Base-by-base conservation (phyloP, 192 early-diverging fungal genomes). In the Spizellomyces sp. region DNA sequence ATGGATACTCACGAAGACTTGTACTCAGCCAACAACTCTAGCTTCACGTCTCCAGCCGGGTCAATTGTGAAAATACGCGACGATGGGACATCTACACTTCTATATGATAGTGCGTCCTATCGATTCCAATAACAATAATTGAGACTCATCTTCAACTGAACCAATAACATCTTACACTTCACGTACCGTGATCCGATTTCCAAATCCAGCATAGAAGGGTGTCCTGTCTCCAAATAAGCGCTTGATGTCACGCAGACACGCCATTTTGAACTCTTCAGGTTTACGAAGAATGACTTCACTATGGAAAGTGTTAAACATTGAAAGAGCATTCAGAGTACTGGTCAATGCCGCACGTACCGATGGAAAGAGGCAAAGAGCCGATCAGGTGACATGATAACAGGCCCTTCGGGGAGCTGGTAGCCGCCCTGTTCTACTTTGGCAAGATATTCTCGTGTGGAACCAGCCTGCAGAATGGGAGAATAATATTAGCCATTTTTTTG, bases 51-150 rank as follows among this genome's bases (percentile, higher is more conserved):
- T 47, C 97, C 96, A 10, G 88, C 81, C 1, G 93, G 83, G 71
- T 98, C 96, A 64, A 99, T 98, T 5, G 97, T 98, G 77, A 96
- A 99, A 44, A 99, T 99, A 36, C 94, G 86, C 27, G 93, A 93
- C 6, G 92, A 77, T 0, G 97, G 97, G 9, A 99, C 89, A 77
- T 95, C 90, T 55, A 99, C 97, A 70, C 87, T 90, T 54, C 94
- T 90, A 73, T 99, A 99, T 1, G 94, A 94, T 45, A 98, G 86
- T 36, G 96, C 95, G 77, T 98, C 95, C 83, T 84, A 58, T 44
- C 19, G 17, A 36, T 36, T 36, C 27, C 27, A 36, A 36, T 36
- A 36, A 36, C 27, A n/a, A 36, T 12, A 10, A 61, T 36, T 36
- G 21, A n/a, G 21, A 61, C 14, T 12, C 10, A 12, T 15, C 10